Base-by-base conservation (phyloP, 2,329 filamentous ascomycete species). In the Fusarium keratoplasticum region DNA sequence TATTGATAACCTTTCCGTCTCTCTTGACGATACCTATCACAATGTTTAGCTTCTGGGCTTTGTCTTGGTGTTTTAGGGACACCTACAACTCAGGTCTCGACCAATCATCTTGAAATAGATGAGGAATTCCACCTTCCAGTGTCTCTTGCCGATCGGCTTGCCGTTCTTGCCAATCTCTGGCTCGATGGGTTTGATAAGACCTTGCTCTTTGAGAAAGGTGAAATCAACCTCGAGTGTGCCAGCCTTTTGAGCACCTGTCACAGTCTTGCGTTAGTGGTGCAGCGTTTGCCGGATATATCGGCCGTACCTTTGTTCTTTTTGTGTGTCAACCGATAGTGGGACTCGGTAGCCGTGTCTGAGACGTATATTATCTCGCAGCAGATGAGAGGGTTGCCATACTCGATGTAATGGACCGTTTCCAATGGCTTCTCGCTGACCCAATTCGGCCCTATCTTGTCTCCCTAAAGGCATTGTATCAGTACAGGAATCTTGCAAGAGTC, bases 401-500 rank as follows among this genome's bases (percentile, higher is more conserved):
- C 25, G 35, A 40, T 40, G 31, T 20, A 10, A 20, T 40, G 57
- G 2, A 40, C 14, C 0, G 42, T 27, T 27, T 47, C 42, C 8
- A 47, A 18, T 3, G 42, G 42, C 8, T 47, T 25, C 5, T 18
- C 22, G 5, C 42, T 47, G 8, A 47, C 42, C 42, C 42, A 47
- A 27, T 47, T 47, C 8, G 42, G 22, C 8, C 42, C 42, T 13
- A 67, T 35, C 3, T 0, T 10, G 5, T 27, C 3, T 6, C 50
- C 62, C 65, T 67, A 22, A 6, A 2, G 13, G 5, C 3, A 0
- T 16, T 1, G 0, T 2, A 7, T 68, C 0, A 66, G 33, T 6
- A 0, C 1, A 3, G 0, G 14, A 9, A 20, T 22, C 9, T 6
- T 5, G 0, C 6, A 2, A 16, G 3, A 3, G 0, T 5, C 2